A percentile compares a stretch with the other conserved stretches of the same genome.
phyloP scores from a whole-genome alignment of 2,329 filamentous ascomycete species.

The Colletotrichum euphorbiae region DNA sequence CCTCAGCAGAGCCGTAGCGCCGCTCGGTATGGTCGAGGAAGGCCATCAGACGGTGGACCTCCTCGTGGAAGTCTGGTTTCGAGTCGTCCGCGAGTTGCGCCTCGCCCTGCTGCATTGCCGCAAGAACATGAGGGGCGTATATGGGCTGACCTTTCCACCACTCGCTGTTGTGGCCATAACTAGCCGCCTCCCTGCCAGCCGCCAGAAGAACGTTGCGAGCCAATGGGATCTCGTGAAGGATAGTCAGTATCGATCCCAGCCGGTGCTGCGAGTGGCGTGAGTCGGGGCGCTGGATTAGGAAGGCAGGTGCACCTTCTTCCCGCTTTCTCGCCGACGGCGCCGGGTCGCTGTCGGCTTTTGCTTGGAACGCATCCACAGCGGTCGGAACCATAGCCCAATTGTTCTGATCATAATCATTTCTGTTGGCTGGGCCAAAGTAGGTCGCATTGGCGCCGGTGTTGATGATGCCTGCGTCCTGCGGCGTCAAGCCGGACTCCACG shows the following conservation, averaged over 20 bases:
- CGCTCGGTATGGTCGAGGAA: slow-evolving; percentile 72
- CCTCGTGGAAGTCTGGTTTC: slow-evolving; percentile 59
- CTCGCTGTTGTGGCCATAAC: slow-evolving; percentile 66
- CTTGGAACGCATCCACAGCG: slow-evolving; percentile 45
- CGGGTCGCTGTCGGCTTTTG: slow-evolving; percentile 40
- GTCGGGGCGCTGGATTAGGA: slow-evolving; percentile 56
- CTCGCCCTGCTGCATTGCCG: slow-evolving; percentile 48
- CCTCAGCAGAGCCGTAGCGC: slow-evolving; percentile 67
- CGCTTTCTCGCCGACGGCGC: slow-evolving; percentile 59
- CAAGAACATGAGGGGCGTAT: slow-evolving; percentile 51
- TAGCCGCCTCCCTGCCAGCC: slow-evolving; percentile 53
- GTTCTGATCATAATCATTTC: slow-evolving; percentile 64
- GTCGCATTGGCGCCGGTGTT: slow-evolving; percentile 52
- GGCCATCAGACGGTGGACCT: slow-evolving; percentile 71
- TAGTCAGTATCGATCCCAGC: slow-evolving; percentile 67
- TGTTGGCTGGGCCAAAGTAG: slow-evolving; percentile 70
- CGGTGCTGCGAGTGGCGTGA: slow-evolving; percentile 53
- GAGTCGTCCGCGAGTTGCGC: slow-evolving; percentile 47
- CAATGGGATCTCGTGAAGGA: slow-evolving; percentile 70
- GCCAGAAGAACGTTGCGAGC: slow-evolving; percentile 66
- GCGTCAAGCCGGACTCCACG: slow-evolving; percentile 51
- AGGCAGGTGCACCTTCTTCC: slow-evolving; percentile 58
- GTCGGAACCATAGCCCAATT: slow-evolving; percentile 70
- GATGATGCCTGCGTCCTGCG: slow-evolving; percentile 65
- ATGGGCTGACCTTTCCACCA: slow-evolving; percentile 73